Base-by-base conservation (phyloP, 192 early-diverging fungal genomes). In the Podochytrium sp. region DNA sequence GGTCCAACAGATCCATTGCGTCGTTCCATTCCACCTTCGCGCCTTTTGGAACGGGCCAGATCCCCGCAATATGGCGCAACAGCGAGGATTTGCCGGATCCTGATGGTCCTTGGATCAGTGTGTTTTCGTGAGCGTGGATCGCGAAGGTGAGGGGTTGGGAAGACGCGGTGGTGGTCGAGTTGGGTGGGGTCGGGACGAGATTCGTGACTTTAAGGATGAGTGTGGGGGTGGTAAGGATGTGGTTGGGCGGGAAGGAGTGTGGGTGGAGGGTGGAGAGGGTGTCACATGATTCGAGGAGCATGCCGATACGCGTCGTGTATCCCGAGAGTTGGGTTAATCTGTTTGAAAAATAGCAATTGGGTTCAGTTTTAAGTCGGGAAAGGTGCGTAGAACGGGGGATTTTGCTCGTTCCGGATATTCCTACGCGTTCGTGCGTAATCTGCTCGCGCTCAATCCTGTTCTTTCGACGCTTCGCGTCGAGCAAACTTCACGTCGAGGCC, bases 71-170 rank as follows among this genome's bases (percentile, higher is more conserved):
- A n/a, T n/a, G n/a, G n/a, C n/a, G n/a, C n/a, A n/a, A n/a, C 20
- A 98, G 47, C 4, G 92, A 92, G 18, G 92, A 91, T 73, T 98
- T 98, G 38, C 96, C 96, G 20, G 78, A 75, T 75, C 96, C 96
- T 64, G 93, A 94, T 3, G 91, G 89, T n/a, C 81, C 84, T 14
- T 73, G 79, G 55, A 83, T 81, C 38, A 83, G 56, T 27, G 79
- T 60, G 60, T 80, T 35, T 34, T 38, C 0, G 14, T 33, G 27
- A 81, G 52, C 3, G 39, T 74, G 32, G 14, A 67, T 35, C 12
- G 14, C n/a, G 39, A 71, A 55, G 53, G 18, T 66, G 27, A 66
- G 6, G 10, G 6, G 6, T 27, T 10, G 10, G 55, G 43, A 47
- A 20, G 20, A 47, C 20, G 43, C 20, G 43, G 43, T 47, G 20